These are phyloP conservation scores for Plasmodium vinckei DNA, from an alignment of 169 alveolate genomes.

Conservation along the genomic window DNA sequence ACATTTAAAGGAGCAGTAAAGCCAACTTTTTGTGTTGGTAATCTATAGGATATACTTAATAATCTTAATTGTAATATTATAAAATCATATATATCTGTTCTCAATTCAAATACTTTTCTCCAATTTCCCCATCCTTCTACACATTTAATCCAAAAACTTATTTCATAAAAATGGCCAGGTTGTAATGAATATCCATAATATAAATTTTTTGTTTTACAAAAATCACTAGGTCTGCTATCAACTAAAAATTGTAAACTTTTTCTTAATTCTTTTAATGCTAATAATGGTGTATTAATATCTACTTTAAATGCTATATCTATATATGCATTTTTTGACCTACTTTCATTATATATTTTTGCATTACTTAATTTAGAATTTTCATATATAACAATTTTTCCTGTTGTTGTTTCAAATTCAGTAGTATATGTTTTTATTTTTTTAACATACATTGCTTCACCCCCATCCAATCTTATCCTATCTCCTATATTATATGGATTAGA, in stretches of 20 bases:
- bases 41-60: slow-evolving; percentile 77
- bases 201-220: slow-evolving; percentile 83
- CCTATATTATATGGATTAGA: slow-evolving; percentile 91
- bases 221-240: slow-evolving; percentile 88
- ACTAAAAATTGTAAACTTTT: slow-evolving; percentile 80
- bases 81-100: slow-evolving; percentile 82
- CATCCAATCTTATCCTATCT: slow-evolving; percentile 88
- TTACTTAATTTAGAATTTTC: slow-evolving; percentile 87
- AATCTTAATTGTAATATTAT: slow-evolving; percentile 79
- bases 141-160: slow-evolving; percentile 85
- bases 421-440: slow-evolving; percentile 88
- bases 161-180: slow-evolving; percentile 88
- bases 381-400: slow-evolving; percentile 86
- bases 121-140: slow-evolving; percentile 88
- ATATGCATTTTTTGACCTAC: slow-evolving; percentile 87
- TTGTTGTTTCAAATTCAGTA: slow-evolving; percentile 88
- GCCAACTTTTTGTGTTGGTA: slow-evolving; percentile 83
- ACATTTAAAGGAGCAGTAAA: slow-evolving; percentile 81
- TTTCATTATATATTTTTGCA: slow-evolving; percentile 89
- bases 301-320: slow-evolving; percentile 83
- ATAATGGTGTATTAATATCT: slow-evolving; percentile 86
- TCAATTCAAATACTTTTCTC: slow-evolving; percentile 83
- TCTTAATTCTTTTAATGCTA: slow-evolving; percentile 85
- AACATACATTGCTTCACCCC: slow-evolving; percentile 88
- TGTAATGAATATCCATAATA: slow-evolving; percentile 82